These are phyloP conservation scores for Moricandia arvensis DNA, from an alignment of 345 rosid species.

Conservation along the genomic window DNA sequence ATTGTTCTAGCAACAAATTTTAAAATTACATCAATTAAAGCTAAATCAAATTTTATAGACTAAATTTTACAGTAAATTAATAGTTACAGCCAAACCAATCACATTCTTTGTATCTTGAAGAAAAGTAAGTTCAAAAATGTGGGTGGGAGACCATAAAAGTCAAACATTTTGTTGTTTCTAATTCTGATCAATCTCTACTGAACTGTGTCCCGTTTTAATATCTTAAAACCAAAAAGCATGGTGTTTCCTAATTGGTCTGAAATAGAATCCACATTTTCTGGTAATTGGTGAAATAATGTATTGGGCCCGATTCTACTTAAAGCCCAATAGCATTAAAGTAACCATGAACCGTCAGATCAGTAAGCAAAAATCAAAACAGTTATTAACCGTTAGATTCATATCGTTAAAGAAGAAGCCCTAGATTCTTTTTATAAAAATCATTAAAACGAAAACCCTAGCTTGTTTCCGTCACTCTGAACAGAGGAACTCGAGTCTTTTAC, in stretches of 20 bases:
- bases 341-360: constrained; percentile 25
- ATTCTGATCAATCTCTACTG: background rate
- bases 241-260: background rate
- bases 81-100: no score
- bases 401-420: constrained; percentile 12
- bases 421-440: constrained; percentile 9
- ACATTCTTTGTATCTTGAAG: no score
- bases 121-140: background rate
- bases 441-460: constrained; percentile 21
- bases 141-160: background rate
- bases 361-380: background rate
- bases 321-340: background rate
- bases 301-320: no score
- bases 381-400: constrained; percentile 25
- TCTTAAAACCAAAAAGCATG: background rate
- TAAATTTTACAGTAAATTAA: no score
- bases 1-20: no score
- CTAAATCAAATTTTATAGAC: no score
- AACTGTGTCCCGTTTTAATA: constrained; percentile 9
- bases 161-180: background rate
- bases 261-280: background rate
- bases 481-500: background rate
- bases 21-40: no score
- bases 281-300: no score
- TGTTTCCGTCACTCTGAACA: constrained; percentile 18